phyloP scores from a whole-genome alignment of 2,329 filamentous ascomycete genomes.

The Colletotrichum siamense region DNA sequence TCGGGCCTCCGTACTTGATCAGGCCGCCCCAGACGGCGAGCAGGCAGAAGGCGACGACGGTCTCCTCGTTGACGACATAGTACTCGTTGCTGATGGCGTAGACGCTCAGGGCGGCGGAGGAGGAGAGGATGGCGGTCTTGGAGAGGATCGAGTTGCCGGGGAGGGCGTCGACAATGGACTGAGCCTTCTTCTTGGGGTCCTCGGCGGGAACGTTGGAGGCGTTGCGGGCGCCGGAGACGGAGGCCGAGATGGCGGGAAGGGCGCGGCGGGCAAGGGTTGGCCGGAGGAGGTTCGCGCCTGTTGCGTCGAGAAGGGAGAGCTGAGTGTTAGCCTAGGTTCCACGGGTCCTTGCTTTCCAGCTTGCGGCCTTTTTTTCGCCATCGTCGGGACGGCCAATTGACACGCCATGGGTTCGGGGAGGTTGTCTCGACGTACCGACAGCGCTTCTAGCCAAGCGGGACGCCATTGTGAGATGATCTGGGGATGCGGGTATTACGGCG shows the following conservation, averaged over 20 bases:
- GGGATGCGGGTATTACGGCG: slow-evolving; percentile 53
- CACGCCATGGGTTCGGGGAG: slow-evolving; percentile 23
- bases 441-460: slow-evolving; percentile 96
- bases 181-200: slow-evolving; percentile 95
- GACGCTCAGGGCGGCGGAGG: slow-evolving; percentile 85
- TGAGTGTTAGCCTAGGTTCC: slow-evolving; percentile 21
- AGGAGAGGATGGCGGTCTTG: slow-evolving; percentile 97
- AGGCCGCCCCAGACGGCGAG: slow-evolving; percentile 91
- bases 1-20: slow-evolving; percentile 91
- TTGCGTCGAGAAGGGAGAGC: slow-evolving; percentile 26
- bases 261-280: slow-evolving; percentile 77
- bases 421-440: slow-evolving; percentile 73
- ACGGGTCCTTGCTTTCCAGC: neutral
- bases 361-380: neutral
- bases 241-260: slow-evolving; percentile 75
- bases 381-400: slow-evolving; percentile 39
- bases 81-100: slow-evolving; percentile 99
- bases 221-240: slow-evolving; percentile 70
- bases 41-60: slow-evolving; percentile 90
- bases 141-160: slow-evolving; percentile 91
- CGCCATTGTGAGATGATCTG: slow-evolving; percentile 83
- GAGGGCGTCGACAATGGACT: slow-evolving; percentile 91
- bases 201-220: slow-evolving; percentile 80
- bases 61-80: slow-evolving; percentile 99
- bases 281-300: slow-evolving; percentile 91